Evolutionary conservation across 2,329 filamentous ascomycete genomes (phyloP).

Genomic region (Orbilia oligospora): DNA sequence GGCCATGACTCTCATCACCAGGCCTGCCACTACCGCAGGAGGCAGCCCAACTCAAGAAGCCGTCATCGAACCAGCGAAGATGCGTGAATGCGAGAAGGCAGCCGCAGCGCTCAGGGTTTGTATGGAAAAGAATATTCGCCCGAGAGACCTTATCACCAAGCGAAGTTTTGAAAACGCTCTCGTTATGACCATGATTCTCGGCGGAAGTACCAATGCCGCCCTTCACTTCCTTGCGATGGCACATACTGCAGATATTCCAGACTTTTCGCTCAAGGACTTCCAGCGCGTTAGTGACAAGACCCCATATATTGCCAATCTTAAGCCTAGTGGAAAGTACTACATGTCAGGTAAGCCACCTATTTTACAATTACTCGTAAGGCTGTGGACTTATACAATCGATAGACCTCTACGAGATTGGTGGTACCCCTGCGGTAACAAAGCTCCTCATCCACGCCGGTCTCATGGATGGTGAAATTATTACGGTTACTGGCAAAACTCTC

Average conservation of each 20-base stretch:
- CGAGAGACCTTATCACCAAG: constrained; percentile 83
- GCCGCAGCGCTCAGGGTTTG: constrained; percentile 83
- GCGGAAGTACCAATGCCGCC: constrained; percentile 89
- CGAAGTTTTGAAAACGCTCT: constrained; percentile 88
- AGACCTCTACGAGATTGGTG: constrained; percentile 87
- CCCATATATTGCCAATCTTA: constrained; percentile 87
- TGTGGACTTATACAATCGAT: constrained; percentile 64
- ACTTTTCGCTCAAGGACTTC: constrained; percentile 84
- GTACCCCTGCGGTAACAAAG: constrained; percentile 88
- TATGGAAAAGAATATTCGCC: constrained; percentile 86
- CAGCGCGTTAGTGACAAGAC: constrained; percentile 85
- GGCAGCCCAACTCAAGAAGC: constrained; percentile 34
- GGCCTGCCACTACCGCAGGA: constrained; percentile 20
- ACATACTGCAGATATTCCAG: constrained; percentile 80
- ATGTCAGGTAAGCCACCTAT: constrained; percentile 72
- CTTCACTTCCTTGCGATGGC: constrained; percentile 93
- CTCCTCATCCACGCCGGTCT: constrained; percentile 82
- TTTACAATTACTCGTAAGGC: neutral
- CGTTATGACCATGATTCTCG: constrained; percentile 91
- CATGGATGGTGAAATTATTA: constrained; percentile 82
- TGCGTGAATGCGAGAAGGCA: constrained; percentile 85
- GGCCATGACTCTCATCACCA: constrained; percentile 72
- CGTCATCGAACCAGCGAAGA: constrained; percentile 76
- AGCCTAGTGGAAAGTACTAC: constrained; percentile 85
- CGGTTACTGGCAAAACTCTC: constrained; percentile 86